A percentile compares a stretch with the other conserved stretches of the same genome.
These are phyloP conservation scores for Globisporangium parvum DNA, from an alignment of 352 stramenopile species.

Conservation along the genomic window DNA sequence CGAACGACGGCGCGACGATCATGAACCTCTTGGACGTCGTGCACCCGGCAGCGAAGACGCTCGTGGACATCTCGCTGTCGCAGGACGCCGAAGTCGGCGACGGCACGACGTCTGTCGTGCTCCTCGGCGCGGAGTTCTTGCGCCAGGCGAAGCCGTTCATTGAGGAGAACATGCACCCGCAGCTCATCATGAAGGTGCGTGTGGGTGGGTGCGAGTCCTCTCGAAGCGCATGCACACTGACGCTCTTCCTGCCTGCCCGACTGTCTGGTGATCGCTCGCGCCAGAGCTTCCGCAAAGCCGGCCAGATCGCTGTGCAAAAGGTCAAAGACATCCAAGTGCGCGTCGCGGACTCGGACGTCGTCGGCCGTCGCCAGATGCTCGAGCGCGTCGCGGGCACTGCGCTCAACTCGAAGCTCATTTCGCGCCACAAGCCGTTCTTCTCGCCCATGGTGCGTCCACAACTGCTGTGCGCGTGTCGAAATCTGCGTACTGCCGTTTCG, in stretches of 20 bases:
- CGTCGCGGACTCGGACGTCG: slow-evolving; percentile 70
- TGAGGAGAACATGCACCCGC: slow-evolving; percentile 96
- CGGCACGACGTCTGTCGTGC: slow-evolving; percentile 96
- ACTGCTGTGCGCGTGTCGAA: not conserved
- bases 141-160: slow-evolving; percentile 97
- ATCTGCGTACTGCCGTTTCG: not conserved
- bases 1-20: slow-evolving; percentile 98
- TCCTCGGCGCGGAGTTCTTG: slow-evolving; percentile 96
- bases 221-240: too few species aligned
- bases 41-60: slow-evolving; percentile 97
- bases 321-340: slow-evolving; percentile 83
- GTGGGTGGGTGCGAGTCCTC: not conserved
- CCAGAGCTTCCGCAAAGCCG: slow-evolving; percentile 81
- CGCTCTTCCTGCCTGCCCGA: too few species aligned
- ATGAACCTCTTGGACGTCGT: slow-evolving; percentile 98
- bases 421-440: slow-evolving; percentile 96
- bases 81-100: slow-evolving; percentile 89
- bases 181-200: slow-evolving; percentile 84
- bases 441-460: slow-evolving; percentile 87
- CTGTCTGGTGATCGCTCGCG: not conserved
- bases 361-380: slow-evolving; percentile 84
- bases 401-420: slow-evolving; percentile 99
- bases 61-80: slow-evolving; percentile 97
- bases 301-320: slow-evolving; percentile 76
- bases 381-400: slow-evolving; percentile 93